Base-by-base conservation (phyloP, 2,329 filamentous ascomycete genomes). In the Arachnomyces sp. region DNA sequence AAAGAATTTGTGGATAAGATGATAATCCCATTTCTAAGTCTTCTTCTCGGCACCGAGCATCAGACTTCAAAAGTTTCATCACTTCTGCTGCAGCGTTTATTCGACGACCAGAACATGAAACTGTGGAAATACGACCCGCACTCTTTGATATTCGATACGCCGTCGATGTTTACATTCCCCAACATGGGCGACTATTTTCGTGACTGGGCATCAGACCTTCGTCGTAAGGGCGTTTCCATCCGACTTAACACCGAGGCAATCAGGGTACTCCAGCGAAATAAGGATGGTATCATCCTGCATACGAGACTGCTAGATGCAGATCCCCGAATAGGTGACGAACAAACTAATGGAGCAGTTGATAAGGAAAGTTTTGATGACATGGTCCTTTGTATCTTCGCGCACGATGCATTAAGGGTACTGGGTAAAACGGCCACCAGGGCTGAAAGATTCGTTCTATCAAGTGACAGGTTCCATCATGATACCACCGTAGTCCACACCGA, bases 1-100 rank as follows among this genome's bases (percentile, higher is more conserved):
- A 70, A 75, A 7, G 80, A 84, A 40, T 88, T 87, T 54, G 75
- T 74, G 12, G 80, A 86, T 52, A 78, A 77, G 28, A 80, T 87
- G 60, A 78, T 82, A 0, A 70, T 84, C 42, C 83, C 83, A 1
- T 75, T 87, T 56, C 75, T 86, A 25, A 83, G 83, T 0, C 65
- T 87, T 1, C 86, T 88, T 54, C 66, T 87, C 0, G 83, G 83
- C 1, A 86, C 83, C 0, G 82, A 83, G 1, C 87, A 87, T 49
- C 80, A 84, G 51, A 83, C 82, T 0, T 77, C 82, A 0, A 78
- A 85, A 46, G 82, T 87, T 0, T 78, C 82, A 0, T 75, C 73
- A 31, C 80, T 82, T 16, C 78, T 87, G 28, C 66, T 87, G 3
- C 75, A 80, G 53, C 62, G 75, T 3, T 57, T 81, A 0, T 79